A percentile compares a stretch with the other conserved stretches of the same genome.
Evolutionary conservation across 331 rosid genomes (phyloP).

Genomic region (Quercus lobata): DNA sequence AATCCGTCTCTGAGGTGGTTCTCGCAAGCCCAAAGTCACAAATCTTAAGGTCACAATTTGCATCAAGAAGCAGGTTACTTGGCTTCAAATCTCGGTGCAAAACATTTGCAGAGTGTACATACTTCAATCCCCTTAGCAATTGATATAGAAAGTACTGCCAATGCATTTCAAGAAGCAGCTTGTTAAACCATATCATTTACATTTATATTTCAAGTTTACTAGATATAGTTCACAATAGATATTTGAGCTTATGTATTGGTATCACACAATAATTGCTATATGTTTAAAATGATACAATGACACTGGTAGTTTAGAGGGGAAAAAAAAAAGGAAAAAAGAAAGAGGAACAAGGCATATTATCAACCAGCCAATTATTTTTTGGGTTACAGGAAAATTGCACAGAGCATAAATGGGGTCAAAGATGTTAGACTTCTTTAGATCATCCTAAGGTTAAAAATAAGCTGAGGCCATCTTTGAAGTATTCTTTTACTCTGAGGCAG

Average conservation of each 20-base stretch:
- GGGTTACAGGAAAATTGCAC: background rate
- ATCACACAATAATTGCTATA: too few relatives aligned
- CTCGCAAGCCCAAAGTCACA: constrained; percentile 99
- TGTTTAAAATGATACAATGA: too few relatives aligned
- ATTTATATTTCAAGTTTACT: background rate
- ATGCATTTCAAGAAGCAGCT: constrained; percentile 21
- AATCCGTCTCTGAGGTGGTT: constrained; percentile 94
- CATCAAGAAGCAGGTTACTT: constrained; percentile 88
- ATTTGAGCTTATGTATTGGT: too few relatives aligned
- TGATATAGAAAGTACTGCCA: constrained; percentile 89
- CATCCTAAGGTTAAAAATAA: background rate
- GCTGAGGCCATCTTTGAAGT: background rate
- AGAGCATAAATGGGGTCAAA: background rate
- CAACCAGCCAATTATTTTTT: too few relatives aligned
- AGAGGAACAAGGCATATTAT: too few relatives aligned
- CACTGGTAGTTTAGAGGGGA: too few relatives aligned
- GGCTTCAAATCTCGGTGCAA: constrained; percentile 97
- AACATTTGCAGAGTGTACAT: constrained; percentile 92
- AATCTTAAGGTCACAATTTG: constrained; percentile 88
- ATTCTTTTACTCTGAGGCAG: background rate
- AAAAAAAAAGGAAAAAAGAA: too few relatives aligned
- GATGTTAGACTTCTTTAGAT: background rate
- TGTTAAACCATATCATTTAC: constrained; percentile 8
- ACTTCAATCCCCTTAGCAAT: constrained; percentile 86
- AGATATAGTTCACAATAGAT: too few relatives aligned